Evolutionary conservation across 805 yeast species (phyloP).

Genomic region (Wickerhamomyces tratensis): DNA sequence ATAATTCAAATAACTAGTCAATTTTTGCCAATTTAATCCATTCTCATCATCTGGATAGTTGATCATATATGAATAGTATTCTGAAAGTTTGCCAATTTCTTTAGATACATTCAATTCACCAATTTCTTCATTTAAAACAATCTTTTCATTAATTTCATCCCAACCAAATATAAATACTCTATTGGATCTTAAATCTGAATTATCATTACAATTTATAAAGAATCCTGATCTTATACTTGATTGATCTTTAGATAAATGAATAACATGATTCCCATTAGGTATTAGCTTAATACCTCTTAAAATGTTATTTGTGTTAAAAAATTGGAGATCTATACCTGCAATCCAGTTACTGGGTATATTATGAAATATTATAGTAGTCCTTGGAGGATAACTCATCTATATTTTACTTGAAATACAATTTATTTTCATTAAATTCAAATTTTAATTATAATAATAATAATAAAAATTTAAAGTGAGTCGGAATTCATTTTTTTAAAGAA

Average conservation of each 20-base stretch:
- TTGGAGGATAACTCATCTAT: conserved; percentile 16
- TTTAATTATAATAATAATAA: no score
- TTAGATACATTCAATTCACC: conserved; percentile 23
- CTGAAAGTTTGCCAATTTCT: conserved; percentile 20
- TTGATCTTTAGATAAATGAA: conserved; percentile 37
- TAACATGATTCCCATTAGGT: conserved; percentile 40
- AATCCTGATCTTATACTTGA: conserved; percentile 32
- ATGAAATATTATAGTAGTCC: conserved; percentile 19
- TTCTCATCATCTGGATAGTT: conserved; percentile 24
- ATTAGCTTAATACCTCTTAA: conserved; percentile 43
- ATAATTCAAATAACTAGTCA: conserved; percentile 15
- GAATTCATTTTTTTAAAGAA: background rate
- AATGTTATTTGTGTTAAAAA: conserved; percentile 29
- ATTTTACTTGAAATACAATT: no score
- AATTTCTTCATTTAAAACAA: conserved; percentile 18
- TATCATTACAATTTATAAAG: conserved; percentile 24
- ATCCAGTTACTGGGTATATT: conserved; percentile 25
- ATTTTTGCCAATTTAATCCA: conserved; percentile 14
- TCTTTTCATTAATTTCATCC: conserved; percentile 24
- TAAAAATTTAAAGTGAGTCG: background rate
- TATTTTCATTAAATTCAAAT: no score
- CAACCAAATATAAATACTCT: conserved; percentile 25
- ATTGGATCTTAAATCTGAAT: conserved; percentile 6
- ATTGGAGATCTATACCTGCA: conserved; percentile 40
- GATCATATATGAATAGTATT: conserved; percentile 28